Evolutionary conservation across 345 rosid genomes (phyloP).

Genomic region (Draba incana): DNA sequence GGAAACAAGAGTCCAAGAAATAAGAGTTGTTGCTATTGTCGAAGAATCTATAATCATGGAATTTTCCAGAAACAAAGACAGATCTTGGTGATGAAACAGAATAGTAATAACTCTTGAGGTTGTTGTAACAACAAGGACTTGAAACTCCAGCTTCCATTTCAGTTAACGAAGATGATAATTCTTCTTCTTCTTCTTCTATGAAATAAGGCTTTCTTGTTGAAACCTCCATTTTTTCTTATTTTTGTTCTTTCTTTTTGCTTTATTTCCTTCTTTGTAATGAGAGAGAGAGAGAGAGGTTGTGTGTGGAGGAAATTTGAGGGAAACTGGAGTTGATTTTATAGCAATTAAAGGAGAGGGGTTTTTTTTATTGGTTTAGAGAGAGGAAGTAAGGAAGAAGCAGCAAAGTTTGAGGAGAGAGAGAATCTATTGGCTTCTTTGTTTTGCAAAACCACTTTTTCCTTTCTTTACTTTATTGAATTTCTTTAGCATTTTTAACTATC

Average conservation of each 20-base stretch:
- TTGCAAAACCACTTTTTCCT: constrained; percentile 32
- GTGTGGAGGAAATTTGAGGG: constrained; percentile 32
- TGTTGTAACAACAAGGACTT: constrained; percentile 42
- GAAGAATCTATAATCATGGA: constrained; percentile 54
- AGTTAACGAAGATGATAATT: constrained; percentile 18
- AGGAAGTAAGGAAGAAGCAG: constrained; percentile 23
- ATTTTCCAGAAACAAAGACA: constrained; percentile 41
- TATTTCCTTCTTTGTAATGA: background rate
- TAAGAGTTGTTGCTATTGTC: constrained; percentile 35
- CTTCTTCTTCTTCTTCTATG: constrained; percentile 39
- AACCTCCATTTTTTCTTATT: constrained; percentile 28
- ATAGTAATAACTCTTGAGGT: constrained; percentile 36
- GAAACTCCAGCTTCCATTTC: constrained; percentile 46
- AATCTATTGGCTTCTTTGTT: constrained; percentile 45
- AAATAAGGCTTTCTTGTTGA: constrained; percentile 36
- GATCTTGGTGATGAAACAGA: constrained; percentile 57
- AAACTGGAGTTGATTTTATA: constrained; percentile 35
- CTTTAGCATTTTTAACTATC: constrained; percentile 24
- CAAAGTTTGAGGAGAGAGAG: constrained; percentile 36
- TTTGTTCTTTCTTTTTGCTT: background rate
- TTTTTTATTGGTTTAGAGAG: constrained; percentile 32
- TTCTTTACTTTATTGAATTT: constrained; percentile 29
- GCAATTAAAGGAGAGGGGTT: constrained; percentile 35
- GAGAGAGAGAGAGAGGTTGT: constrained; percentile 33
- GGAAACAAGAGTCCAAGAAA: constrained; percentile 72